These are phyloP conservation scores for Pseudonitzschia delicatissima DNA, from an alignment of 108 stramenopile species.

Conservation along the genomic window DNA sequence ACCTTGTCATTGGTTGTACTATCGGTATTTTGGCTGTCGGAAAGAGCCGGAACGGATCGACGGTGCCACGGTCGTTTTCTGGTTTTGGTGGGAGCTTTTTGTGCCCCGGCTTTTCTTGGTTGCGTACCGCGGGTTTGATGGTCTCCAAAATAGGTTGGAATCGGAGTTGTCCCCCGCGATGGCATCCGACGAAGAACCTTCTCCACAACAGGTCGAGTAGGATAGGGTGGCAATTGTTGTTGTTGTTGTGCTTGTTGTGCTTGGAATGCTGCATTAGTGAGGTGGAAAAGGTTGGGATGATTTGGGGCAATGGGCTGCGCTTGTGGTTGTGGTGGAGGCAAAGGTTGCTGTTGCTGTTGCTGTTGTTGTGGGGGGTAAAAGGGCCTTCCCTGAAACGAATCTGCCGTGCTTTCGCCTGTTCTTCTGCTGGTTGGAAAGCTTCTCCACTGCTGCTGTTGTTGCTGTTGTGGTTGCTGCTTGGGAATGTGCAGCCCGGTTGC, in stretches of 20 bases:
- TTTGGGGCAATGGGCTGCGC: background rate
- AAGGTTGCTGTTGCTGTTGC: background rate
- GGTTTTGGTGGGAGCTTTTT: too few relatives aligned
- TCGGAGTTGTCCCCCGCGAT: background rate
- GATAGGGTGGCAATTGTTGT: too few relatives aligned
- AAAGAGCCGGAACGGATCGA: background rate
- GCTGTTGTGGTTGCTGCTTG: background rate
- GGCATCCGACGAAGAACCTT: background rate
- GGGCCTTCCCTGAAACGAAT: background rate
- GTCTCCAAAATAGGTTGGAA: background rate
- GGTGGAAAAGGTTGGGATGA: background rate
- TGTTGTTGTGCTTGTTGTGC: background rate
- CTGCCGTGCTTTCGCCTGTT: background rate
- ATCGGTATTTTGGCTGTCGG: background rate
- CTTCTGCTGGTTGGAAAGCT: background rate
- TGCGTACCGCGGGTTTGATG: background rate
- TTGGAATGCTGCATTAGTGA: background rate
- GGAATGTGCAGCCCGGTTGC: background rate
- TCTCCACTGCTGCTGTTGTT: background rate
- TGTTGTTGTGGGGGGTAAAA: background rate
- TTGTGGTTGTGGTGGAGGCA: background rate
- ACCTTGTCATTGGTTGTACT: background rate
- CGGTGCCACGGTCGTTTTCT: background rate
- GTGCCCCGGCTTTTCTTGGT: background rate
- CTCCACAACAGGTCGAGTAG: background rate